Evolutionary conservation across 2,329 filamentous ascomycete species (phyloP).

Genomic region (Teratosphaeria epicoccoides): DNA sequence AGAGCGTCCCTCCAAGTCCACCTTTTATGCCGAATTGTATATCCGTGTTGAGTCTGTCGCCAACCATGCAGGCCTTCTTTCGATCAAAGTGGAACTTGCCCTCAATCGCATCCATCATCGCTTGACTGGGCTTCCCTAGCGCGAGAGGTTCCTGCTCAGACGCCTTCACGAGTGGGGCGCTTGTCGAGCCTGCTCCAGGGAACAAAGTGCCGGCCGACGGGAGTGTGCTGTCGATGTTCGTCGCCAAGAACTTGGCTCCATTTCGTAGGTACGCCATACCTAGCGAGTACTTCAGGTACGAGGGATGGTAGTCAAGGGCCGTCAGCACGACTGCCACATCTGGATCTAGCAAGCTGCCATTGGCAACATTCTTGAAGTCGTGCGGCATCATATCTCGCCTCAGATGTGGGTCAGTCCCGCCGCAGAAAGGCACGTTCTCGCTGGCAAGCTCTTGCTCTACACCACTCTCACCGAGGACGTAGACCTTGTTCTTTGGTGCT

Average conservation of each 20-base stretch:
- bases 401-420: slow-evolving; percentile 71
- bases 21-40: slow-evolving; percentile 93
- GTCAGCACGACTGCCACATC: slow-evolving; percentile 83
- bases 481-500: slow-evolving; percentile 79
- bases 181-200: slow-evolving; percentile 78
- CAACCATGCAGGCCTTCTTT: slow-evolving; percentile 83
- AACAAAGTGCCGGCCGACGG: slow-evolving; percentile 75
- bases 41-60: slow-evolving; percentile 87
- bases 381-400: slow-evolving; percentile 68
- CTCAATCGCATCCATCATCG: slow-evolving; percentile 99
- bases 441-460: slow-evolving; percentile 79
- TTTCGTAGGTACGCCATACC: slow-evolving; percentile 76
- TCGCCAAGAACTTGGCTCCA: slow-evolving; percentile 81
- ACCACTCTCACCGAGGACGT: slow-evolving; percentile 80
- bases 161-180: slow-evolving; percentile 60
- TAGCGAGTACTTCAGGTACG: slow-evolving; percentile 81
- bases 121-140: slow-evolving; percentile 89
- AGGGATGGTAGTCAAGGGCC: slow-evolving; percentile 87
- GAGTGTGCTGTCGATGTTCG: slow-evolving; percentile 84
- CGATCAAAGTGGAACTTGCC: slow-evolving; percentile 88
- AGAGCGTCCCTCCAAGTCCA: slow-evolving; percentile 78
- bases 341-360: slow-evolving; percentile 65
- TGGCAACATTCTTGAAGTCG: slow-evolving; percentile 68
- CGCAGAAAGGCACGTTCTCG: slow-evolving; percentile 70
- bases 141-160: slow-evolving; percentile 58